These are phyloP conservation scores for Haberlea rhodopensis DNA, from an alignment of 257 asterid genomes.

Conservation along the genomic window DNA sequence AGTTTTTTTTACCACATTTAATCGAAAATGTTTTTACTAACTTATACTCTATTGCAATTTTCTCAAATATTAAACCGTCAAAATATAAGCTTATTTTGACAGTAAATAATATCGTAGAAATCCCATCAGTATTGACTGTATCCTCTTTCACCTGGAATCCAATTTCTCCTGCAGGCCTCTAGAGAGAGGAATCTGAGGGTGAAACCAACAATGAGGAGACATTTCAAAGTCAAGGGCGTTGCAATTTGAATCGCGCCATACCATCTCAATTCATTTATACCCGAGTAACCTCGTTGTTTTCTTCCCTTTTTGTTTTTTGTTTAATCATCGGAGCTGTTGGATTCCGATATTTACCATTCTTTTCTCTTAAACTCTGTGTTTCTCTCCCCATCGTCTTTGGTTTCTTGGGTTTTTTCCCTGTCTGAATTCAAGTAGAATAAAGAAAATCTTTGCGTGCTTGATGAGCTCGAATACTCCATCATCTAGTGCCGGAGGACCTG, in stretches of 20 bases:
- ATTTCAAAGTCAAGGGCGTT: conserved; percentile 11
- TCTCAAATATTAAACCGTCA: too few relatives aligned
- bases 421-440: neutral
- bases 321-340: neutral
- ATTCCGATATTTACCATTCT: neutral
- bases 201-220: neutral
- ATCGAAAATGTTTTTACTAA: too few relatives aligned
- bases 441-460: neutral
- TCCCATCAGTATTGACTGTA: neutral
- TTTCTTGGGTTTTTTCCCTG: too few relatives aligned
- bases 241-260: neutral
- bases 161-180: neutral
- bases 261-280: neutral
- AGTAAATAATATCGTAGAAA: too few relatives aligned
- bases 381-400: neutral
- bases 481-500: conserved; percentile 39
- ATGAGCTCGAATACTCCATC: conserved; percentile 45
- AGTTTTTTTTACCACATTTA: too few relatives aligned
- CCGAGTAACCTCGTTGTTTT: neutral
- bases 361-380: neutral
- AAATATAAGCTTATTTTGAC: too few relatives aligned
- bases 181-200: neutral
- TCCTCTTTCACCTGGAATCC: neutral
- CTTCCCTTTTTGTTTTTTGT: too few relatives aligned
- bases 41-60: too few relatives aligned